These are phyloP conservation scores for Blastobotrys muscicola DNA, from an alignment of 805 yeast species.

Conservation along the genomic window DNA sequence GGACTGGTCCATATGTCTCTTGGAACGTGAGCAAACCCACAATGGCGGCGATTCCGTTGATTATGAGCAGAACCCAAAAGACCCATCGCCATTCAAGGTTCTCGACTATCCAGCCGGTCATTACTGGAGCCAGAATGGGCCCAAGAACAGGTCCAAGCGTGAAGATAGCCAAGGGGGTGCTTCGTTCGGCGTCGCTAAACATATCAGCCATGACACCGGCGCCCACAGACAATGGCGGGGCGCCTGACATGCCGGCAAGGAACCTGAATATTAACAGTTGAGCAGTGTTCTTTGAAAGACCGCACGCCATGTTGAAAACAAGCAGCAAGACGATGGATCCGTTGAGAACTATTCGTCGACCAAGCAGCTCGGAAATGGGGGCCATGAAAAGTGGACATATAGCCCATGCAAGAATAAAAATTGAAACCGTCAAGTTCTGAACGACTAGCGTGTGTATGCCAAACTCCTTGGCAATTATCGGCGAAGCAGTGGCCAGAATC, in stretches of 20 bases:
- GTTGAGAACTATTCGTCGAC: conserved; percentile 49
- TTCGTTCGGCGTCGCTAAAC: conserved; percentile 42
- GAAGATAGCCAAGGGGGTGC: conserved; percentile 47
- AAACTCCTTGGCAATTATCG: conserved; percentile 38
- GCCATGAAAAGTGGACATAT: conserved; percentile 56
- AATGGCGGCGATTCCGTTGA: conserved; percentile 41
- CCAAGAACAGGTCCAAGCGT: conserved; percentile 53
- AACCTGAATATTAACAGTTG: conserved; percentile 52
- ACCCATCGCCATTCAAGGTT: conserved; percentile 53
- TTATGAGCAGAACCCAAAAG: conserved; percentile 47
- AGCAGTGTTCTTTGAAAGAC: conserved; percentile 44
- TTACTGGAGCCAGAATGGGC: conserved; percentile 40
- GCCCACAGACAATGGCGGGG: conserved; percentile 59
- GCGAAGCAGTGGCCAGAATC: conserved; percentile 51
- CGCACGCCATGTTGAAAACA: conserved; percentile 43
- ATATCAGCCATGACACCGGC: conserved; percentile 62
- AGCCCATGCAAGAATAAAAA: conserved; percentile 65
- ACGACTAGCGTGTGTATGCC: conserved; percentile 35
- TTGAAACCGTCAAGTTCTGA: conserved; percentile 46
- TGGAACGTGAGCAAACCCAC: conserved; percentile 37
- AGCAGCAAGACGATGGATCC: conserved; percentile 39
- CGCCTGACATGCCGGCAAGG: conserved; percentile 57
- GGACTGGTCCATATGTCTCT: conserved; percentile 52
- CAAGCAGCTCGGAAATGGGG: conserved; percentile 60
- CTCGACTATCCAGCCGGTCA: conserved; percentile 48